Evolutionary conservation across 768 basidiomycete species (phyloP), one percentile per base, ranked within the genome.

Genomic region (Mrakia gelida): DNA sequence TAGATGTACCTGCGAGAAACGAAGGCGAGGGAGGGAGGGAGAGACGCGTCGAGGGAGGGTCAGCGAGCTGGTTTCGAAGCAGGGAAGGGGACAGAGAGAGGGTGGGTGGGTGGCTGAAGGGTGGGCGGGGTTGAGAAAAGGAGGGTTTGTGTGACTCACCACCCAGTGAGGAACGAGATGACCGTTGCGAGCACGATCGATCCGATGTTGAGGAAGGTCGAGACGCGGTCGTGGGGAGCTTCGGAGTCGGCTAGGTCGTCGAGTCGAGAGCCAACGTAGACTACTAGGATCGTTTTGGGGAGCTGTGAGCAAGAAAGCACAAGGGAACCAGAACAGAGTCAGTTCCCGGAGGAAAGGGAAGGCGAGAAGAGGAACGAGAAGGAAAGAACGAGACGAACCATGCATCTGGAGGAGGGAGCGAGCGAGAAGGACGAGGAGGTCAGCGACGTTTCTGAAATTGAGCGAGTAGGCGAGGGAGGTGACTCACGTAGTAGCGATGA

Each of bases 221-320:
- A 62, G 16, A 71, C 59, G 8, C 73, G 65, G 43, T 79, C 75
- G 52, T 45, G 45, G 26, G 38, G 52, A 18, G 43, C 74, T 28
- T 71, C 71, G 15, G 38, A 38, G 15, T 79, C 78, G 26, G 78
- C 78, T 1, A 79, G 75, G 4, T 56, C 21, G 59, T 79, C 78
- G 15, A 79, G 61, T 26, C 78, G 41, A 6, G 78, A 75, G 8
- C 78, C 78, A 15, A 79, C 62, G 52, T 75, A 79, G 49, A 79
- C 59, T 21, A 73, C 71, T 15, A 79, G 75, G 45, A 70, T 38
- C 28, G 73, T 75, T 62, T 65, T 68, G 10, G 78, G 78, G 23
- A 79, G 78, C 78, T 68, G 41, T 2, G 30, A 15, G 38, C 38
- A 8, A 38, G n/a, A n/a, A n/a, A 38, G 8, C 38, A 3, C 38